A percentile compares a stretch with the other conserved stretches of the same genome.
These are phyloP conservation scores for Xanthoceras sorbifolium DNA, from an alignment of 345 rosid genomes.

Conservation along the genomic window DNA sequence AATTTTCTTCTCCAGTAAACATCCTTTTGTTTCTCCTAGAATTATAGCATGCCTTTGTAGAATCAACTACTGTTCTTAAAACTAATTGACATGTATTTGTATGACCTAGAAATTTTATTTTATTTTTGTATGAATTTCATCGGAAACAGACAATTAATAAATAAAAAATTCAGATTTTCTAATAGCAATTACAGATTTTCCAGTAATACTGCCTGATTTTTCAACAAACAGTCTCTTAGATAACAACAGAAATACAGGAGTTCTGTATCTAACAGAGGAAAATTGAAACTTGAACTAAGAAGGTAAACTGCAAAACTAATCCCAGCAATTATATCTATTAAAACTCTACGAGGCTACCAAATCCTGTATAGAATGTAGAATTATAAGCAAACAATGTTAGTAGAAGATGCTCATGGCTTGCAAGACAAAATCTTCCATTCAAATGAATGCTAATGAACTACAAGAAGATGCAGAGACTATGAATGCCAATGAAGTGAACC, in stretches of 20 bases:
- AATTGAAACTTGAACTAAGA: not conserved
- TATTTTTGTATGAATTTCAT: not conserved
- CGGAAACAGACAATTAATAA: not conserved
- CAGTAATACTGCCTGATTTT: not conserved
- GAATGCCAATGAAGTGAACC: not conserved
- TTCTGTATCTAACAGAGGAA: not conserved
- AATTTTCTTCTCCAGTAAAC: not conserved
- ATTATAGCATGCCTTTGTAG: not conserved
- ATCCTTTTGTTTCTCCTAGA: not conserved
- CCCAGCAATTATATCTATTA: not conserved
- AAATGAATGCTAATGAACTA: not conserved
- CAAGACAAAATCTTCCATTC: constrained; percentile 7
- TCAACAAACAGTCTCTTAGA: not conserved
- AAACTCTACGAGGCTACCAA: not conserved
- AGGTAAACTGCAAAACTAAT: not conserved
- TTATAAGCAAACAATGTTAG: not conserved
- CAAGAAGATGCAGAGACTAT: not conserved
- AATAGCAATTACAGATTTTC: not conserved
- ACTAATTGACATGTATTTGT: not conserved
- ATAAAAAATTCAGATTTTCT: not conserved
- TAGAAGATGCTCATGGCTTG: not conserved
- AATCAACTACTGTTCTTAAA: not conserved
- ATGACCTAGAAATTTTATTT: not conserved
- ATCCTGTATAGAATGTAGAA: not conserved
- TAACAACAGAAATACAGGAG: not conserved